Percentiles rank a stretch among this genome's conserved stretches.
Evolutionary conservation across 1,284 basidiomycete species (phyloP).

Genomic region (Amylostereum areolatum): DNA sequence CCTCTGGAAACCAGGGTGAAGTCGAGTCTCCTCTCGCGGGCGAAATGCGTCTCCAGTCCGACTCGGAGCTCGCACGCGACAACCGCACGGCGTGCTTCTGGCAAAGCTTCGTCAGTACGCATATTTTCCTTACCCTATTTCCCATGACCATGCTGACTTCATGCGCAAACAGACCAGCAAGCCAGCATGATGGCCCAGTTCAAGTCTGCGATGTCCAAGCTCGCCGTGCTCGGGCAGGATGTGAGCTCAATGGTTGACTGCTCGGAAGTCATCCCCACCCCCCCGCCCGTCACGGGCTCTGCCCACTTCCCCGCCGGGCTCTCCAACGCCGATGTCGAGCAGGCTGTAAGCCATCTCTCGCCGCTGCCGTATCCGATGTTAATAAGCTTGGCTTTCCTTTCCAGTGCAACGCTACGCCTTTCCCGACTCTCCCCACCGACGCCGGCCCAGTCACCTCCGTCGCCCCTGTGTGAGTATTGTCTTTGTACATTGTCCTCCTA

Average conservation of each 20-base stretch:
- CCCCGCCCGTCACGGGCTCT: constrained; percentile 11
- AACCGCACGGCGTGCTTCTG: constrained; percentile 23
- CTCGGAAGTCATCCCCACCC: constrained; percentile 20
- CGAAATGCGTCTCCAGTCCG: constrained; percentile 24
- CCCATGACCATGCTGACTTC: constrained; percentile 1
- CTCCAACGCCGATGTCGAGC: neutral
- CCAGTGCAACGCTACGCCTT: constrained; percentile 11
- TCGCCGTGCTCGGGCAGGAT: constrained; percentile 18
- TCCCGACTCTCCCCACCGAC: constrained; percentile 9
- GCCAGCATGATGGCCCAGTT: constrained; percentile 21
- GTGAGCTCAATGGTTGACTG: constrained; percentile 16
- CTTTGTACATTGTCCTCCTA: neutral
- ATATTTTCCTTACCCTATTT: neutral
- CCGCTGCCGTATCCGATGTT: neutral
- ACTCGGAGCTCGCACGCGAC: constrained; percentile 18
- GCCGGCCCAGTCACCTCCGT: constrained; percentile 8
- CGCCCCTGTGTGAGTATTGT: constrained; percentile 8
- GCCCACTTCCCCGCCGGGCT: constrained; percentile 27
- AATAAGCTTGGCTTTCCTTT: neutral
- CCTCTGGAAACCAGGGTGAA: constrained; percentile 16
- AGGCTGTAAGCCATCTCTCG: constrained; percentile 6
- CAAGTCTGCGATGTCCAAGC: too few relatives aligned
- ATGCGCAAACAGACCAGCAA: too few relatives aligned
- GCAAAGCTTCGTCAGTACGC: constrained; percentile 27
- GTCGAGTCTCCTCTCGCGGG: constrained; percentile 16